Percentiles rank a stretch among this genome's conserved stretches.
Evolutionary conservation across 1,139 yeast genomes (phyloP).

Genomic region (Zygoascus hellenicus): DNA sequence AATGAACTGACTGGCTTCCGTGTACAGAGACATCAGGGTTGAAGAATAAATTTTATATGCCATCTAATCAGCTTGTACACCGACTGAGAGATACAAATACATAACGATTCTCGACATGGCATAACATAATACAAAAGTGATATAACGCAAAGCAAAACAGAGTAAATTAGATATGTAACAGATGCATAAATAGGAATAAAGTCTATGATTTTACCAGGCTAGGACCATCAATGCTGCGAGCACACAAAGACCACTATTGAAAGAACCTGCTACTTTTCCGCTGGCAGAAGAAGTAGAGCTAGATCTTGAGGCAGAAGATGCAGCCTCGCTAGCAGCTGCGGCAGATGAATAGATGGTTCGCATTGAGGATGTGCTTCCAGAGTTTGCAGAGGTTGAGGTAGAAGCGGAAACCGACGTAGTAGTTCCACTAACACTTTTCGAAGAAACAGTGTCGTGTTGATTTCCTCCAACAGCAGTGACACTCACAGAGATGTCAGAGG

Average conservation of each 20-base stretch:
- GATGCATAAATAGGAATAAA: slow-evolving; percentile 2
- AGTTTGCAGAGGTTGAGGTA: slow-evolving; percentile 4
- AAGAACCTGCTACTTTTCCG: neutral
- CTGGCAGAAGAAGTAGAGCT: neutral
- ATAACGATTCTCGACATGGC: no score
- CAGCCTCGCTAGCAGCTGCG: slow-evolving; percentile 7
- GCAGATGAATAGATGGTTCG: slow-evolving; percentile 9
- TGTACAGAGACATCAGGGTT: slow-evolving; percentile 30
- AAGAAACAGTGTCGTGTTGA: neutral
- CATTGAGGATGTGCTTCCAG: slow-evolving; percentile 3
- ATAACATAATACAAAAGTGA: no score
- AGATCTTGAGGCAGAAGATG: slow-evolving; percentile 1
- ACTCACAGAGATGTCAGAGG: slow-evolving; percentile 4
- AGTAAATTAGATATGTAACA: neutral
- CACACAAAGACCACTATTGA: slow-evolving; percentile 4
- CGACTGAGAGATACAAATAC: no score
- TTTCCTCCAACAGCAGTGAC: slow-evolving; percentile 2
- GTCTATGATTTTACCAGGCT: neutral
- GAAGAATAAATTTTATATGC: no score
- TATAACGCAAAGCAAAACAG: neutral
- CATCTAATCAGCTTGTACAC: no score
- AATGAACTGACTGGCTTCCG: slow-evolving; percentile 36
- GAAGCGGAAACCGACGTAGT: slow-evolving; percentile 12
- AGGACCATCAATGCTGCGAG: slow-evolving; percentile 4
- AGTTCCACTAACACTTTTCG: neutral